These are phyloP conservation scores for Hibiscus tridactylites DNA, from an alignment of 345 rosid species.

Conservation along the genomic window DNA sequence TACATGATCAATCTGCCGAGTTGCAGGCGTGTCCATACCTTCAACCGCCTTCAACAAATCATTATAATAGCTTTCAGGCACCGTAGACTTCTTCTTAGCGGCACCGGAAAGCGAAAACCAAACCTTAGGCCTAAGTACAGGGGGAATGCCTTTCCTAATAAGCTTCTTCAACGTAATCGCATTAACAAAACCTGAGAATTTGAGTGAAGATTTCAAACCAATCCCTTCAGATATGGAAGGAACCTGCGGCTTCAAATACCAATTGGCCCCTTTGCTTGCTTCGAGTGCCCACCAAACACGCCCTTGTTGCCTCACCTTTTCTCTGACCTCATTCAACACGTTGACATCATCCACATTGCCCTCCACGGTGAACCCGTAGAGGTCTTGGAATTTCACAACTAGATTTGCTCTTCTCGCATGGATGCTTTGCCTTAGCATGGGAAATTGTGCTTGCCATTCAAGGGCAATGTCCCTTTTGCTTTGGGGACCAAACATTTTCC, in stretches of 20 bases:
- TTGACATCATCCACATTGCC: slow-evolving; percentile 2
- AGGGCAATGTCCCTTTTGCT: slow-evolving; percentile 58
- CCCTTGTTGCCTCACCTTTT: slow-evolving; percentile 24
- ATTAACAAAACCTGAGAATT: slow-evolving; percentile 37
- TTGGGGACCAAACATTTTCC: slow-evolving; percentile 54
- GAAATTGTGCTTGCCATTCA: slow-evolving; percentile 69
- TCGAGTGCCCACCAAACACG: slow-evolving; percentile 98
- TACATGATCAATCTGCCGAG: slow-evolving; percentile 96
- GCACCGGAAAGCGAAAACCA: slow-evolving; percentile 99
- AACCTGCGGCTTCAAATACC: slow-evolving; percentile 86
- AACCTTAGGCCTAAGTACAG: slow-evolving; percentile 89
- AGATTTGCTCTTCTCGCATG: not conserved
- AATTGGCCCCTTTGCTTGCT: slow-evolving; percentile 98
- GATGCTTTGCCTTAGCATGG: slow-evolving; percentile 34
- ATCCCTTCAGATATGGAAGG: slow-evolving; percentile 58
- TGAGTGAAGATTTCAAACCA: slow-evolving; percentile 77
- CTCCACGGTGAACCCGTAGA: not conserved
- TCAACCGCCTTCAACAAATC: slow-evolving; percentile 89
- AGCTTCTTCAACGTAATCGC: not conserved
- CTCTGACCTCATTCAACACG: not conserved
- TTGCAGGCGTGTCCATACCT: slow-evolving; percentile 88
- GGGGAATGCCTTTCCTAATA: slow-evolving; percentile 88
- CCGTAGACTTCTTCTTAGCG: slow-evolving; percentile 98
- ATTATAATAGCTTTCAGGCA: slow-evolving; percentile 87
- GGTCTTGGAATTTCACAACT: not conserved